These are phyloP conservation scores for Hypoxylon fragiforme DNA, from an alignment of 495 filamentous ascomycete species.

Conservation along the genomic window DNA sequence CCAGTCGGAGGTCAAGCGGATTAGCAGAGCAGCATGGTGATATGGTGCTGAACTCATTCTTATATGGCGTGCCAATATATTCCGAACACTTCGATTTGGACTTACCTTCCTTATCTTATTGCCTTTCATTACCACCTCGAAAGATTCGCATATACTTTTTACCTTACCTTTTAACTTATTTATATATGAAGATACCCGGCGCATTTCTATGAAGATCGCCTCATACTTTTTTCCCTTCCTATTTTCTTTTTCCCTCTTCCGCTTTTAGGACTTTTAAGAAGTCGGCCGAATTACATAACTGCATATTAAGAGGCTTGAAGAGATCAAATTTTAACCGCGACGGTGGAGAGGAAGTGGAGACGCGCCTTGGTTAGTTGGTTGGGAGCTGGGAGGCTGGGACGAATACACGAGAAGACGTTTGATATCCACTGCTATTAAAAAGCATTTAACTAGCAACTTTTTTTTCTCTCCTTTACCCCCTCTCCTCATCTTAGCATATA, in stretches of 20 bases:
- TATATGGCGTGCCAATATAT: neutral
- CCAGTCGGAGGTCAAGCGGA: conserved; percentile 27
- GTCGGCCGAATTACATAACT: conserved; percentile 29
- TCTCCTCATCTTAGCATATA: no score
- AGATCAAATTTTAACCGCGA: conserved; percentile 17
- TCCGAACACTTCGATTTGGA: no score
- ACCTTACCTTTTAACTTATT: conserved; percentile 17
- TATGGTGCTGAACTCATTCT: neutral
- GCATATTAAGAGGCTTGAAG: conserved; percentile 11
- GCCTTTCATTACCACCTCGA: conserved; percentile 8
- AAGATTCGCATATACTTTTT: conserved; percentile 1
- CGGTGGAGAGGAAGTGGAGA: conserved; percentile 24
- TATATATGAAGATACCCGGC: conserved; percentile 33
- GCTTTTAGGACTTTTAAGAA: conserved; percentile 4
- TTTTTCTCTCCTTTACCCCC: no score
- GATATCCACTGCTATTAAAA: conserved; percentile 10
- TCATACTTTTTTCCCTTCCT: no score
- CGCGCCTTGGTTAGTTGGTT: conserved; percentile 9
- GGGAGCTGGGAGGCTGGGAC: conserved; percentile 19
- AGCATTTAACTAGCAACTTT: conserved; percentile 10
- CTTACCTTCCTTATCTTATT: neutral
- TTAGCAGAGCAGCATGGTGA: conserved; percentile 43
- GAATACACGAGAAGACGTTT: conserved; percentile 17
- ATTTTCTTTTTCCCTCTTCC: neutral
- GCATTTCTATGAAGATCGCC: conserved; percentile 14